Conservation (phyloP, 164 flowering plant species). For the Liriodendron chinense region DNA sequence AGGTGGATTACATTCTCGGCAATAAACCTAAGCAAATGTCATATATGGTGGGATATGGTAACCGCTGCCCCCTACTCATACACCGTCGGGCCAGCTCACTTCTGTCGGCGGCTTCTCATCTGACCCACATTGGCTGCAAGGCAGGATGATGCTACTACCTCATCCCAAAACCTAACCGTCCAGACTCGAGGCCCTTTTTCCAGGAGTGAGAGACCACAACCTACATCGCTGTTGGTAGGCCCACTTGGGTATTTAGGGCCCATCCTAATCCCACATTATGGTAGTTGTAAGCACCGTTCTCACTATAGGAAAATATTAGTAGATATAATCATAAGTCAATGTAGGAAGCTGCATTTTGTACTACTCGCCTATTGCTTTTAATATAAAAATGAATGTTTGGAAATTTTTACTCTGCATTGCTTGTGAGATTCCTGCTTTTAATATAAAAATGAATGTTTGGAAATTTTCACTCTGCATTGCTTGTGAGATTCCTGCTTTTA, state of each 20-base stretch:
- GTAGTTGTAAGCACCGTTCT: too few relatives aligned
- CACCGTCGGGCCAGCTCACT: constrained; percentile 90
- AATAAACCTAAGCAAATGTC: constrained; percentile 75
- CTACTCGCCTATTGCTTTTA: too few relatives aligned
- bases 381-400: too few relatives aligned
- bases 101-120: constrained; percentile 69
- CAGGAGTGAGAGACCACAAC: constrained; percentile 95
- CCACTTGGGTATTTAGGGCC: constrained; percentile 73
- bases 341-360: too few relatives aligned
- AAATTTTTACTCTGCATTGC: too few relatives aligned
- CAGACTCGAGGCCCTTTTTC: constrained; percentile 81
- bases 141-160: constrained; percentile 62
- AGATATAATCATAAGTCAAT: too few relatives aligned
- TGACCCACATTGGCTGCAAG: constrained; percentile 69
- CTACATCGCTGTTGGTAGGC: constrained; percentile 91
- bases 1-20: constrained; percentile 98
- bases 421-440: too few relatives aligned
- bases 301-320: too few relatives aligned
- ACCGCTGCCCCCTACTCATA: constrained; percentile 67
- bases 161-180: constrained; percentile 80
- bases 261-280: constrained; percentile 24
- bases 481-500: too few relatives aligned
- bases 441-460: too few relatives aligned
- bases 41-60: constrained; percentile 95
- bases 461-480: too few relatives aligned